A percentile compares a stretch with the other conserved stretches of the same genome.
phyloP scores from a whole-genome alignment of 169 alveolate genomes.

The Cryptosporidium sp. region DNA sequence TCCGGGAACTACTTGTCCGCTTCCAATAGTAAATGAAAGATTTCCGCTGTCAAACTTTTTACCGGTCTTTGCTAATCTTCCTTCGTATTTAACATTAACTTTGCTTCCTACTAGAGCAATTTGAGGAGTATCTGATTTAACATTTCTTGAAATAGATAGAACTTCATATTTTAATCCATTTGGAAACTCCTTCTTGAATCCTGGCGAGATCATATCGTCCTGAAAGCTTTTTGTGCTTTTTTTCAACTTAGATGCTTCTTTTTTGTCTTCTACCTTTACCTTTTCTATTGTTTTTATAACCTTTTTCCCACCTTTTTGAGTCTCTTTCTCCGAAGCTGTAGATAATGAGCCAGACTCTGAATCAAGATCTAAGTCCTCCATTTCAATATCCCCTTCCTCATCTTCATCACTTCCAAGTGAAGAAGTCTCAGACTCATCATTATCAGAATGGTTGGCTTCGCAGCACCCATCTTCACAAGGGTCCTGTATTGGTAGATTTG shows the following conservation, averaged over 20 bases:
- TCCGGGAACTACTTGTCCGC: conserved; percentile 78
- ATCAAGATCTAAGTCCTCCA: not conserved
- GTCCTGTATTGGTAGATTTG: conserved; percentile 38
- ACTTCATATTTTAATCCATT: conserved; percentile 70
- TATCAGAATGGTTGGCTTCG: not conserved
- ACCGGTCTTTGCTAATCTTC: conserved; percentile 68
- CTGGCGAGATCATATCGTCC: conserved; percentile 29
- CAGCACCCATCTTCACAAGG: conserved; percentile 25
- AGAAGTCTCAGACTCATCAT: conserved; percentile 3
- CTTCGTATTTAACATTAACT: conserved; percentile 74
- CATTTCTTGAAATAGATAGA: conserved; percentile 41
- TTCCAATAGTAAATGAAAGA: conserved; percentile 70
- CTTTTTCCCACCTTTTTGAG: not conserved
- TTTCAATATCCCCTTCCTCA: not conserved
- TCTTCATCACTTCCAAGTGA: not conserved
- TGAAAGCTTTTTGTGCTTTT: not conserved
- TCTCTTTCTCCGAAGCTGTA: not conserved
- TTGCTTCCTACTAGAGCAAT: conserved; percentile 66
- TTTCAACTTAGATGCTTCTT: not conserved
- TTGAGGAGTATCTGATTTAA: conserved; percentile 41
- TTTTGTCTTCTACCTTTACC: not conserved
- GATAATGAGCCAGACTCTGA: conserved; percentile 10
- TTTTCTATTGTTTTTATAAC: conserved; percentile 5
- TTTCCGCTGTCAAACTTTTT: conserved; percentile 74
- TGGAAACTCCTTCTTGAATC: conserved; percentile 46